Conservation (phyloP, 2,329 filamentous ascomycete species). For the Hirsutella minnesotensis region DNA sequence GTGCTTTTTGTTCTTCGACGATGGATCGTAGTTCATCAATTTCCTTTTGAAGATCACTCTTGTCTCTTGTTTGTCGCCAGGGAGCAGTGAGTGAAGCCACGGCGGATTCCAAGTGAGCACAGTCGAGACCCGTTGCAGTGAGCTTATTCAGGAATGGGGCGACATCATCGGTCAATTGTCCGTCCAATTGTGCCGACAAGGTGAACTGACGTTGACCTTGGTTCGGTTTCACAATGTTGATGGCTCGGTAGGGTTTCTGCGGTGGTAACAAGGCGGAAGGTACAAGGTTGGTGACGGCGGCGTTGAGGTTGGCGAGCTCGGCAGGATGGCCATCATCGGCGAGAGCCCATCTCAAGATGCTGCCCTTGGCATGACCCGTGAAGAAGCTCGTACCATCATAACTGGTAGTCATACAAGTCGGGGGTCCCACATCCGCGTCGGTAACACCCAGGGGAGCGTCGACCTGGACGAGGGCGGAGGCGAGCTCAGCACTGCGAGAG, state of each 20-base stretch:
- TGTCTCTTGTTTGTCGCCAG: conserved; percentile 10
- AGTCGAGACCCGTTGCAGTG: conserved; percentile 32
- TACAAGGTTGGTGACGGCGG: conserved; percentile 70
- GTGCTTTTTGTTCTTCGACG: conserved; percentile 27
- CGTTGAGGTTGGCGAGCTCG: conserved; percentile 60
- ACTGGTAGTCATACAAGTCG: conserved; percentile 58
- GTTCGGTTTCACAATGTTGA: conserved; percentile 69
- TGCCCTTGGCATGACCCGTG: conserved; percentile 71
- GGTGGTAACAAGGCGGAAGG: conserved; percentile 52
- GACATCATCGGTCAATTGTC: conserved; percentile 25
- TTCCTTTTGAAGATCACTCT: conserved; percentile 19
- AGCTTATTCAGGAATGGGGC: conserved; percentile 34
- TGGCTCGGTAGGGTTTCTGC: conserved; percentile 31
- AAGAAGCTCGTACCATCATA: conserved; percentile 74
- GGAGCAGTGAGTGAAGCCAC: conserved; percentile 29
- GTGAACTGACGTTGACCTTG: conserved; percentile 53
- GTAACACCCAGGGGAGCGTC: conserved; percentile 41
- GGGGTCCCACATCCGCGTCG: conserved; percentile 50
- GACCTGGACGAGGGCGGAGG: conserved; percentile 45
- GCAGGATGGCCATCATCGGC: conserved; percentile 56
- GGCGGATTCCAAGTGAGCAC: conserved; percentile 35
- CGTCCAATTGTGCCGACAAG: conserved; percentile 51
- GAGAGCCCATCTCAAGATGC: conserved; percentile 71
- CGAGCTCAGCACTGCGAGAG: conserved; percentile 36
- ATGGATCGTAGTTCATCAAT: conserved; percentile 33